Evolutionary conservation across 2,329 filamentous ascomycete species (phyloP).

Genomic region (Cladosporium sp.): DNA sequence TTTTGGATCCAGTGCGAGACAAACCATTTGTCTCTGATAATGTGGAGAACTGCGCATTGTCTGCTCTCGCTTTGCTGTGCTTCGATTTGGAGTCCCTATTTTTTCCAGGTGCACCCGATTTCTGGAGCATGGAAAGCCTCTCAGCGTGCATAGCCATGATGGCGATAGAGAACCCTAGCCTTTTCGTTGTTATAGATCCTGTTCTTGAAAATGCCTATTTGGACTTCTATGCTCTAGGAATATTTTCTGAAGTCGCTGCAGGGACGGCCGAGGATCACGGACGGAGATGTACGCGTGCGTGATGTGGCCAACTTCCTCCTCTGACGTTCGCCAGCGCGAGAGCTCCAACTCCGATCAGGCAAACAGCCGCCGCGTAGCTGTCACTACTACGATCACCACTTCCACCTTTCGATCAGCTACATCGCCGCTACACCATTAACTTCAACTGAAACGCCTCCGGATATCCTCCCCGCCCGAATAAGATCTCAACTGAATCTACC

Average conservation of each 20-base stretch:
- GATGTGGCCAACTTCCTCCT: background rate
- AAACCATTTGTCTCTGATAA: constrained; percentile 1
- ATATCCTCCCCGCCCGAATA: background rate
- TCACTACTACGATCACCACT: background rate
- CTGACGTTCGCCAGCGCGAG: background rate
- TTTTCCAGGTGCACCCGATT: constrained; percentile 56
- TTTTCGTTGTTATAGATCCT: background rate
- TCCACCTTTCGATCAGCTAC: constrained; percentile 2
- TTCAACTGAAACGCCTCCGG: background rate
- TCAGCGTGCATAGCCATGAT: background rate
- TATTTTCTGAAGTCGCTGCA: constrained; percentile 11
- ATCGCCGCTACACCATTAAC: background rate
- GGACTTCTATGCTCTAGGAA: background rate
- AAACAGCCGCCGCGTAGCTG: constrained; percentile 2
- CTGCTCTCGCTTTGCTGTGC: constrained; percentile 39
- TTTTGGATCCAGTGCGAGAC: constrained; percentile 7
- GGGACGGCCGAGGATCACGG: background rate
- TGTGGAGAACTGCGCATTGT: constrained; percentile 1
- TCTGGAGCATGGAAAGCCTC: background rate
- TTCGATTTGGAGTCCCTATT: constrained; percentile 57
- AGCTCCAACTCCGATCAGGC: constrained; percentile 1
- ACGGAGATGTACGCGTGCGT: background rate
- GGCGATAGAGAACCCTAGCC: background rate
- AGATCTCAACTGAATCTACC: background rate
- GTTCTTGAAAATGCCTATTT: background rate